phyloP scores from a whole-genome alignment of 2,329 filamentous ascomycete genomes.

The Tolypocladium paradoxum region DNA sequence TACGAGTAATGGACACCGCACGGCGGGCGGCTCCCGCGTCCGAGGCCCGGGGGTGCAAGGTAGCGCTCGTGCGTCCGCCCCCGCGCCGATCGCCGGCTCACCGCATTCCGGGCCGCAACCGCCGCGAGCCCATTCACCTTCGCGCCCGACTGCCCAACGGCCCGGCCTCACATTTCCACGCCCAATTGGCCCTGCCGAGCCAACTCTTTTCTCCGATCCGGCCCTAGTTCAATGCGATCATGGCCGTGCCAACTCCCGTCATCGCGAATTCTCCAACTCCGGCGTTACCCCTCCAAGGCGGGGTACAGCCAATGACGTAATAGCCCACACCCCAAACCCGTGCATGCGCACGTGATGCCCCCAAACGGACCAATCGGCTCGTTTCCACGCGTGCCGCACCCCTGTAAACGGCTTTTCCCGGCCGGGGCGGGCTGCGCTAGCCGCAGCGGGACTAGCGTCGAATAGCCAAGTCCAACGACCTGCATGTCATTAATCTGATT shows the following conservation, averaged over 20 bases:
- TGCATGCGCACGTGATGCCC: conserved; percentile 2
- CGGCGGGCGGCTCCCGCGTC: no score
- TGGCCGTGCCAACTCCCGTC: background rate
- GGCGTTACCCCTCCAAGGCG: background rate
- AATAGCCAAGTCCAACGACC: conserved; percentile 1
- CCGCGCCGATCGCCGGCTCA: background rate
- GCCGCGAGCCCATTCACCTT: background rate
- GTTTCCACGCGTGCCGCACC: background rate
- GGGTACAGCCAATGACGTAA: background rate
- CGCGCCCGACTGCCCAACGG: background rate
- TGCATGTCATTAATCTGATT: background rate
- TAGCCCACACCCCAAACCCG: background rate
- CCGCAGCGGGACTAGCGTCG: background rate
- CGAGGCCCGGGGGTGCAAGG: no score
- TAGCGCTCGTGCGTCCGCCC: no score
- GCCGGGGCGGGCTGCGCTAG: background rate
- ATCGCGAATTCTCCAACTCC: background rate
- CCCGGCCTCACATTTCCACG: background rate
- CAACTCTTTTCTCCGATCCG: no score
- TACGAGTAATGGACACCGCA: no score
- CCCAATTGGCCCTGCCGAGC: background rate
- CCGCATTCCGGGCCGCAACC: background rate
- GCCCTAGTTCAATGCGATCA: background rate
- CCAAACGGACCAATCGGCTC: conserved; percentile 4
- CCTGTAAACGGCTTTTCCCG: conserved; percentile 6